Base-by-base conservation (phyloP, 2,329 filamentous ascomycete species). In the Neonectria ditissima region DNA sequence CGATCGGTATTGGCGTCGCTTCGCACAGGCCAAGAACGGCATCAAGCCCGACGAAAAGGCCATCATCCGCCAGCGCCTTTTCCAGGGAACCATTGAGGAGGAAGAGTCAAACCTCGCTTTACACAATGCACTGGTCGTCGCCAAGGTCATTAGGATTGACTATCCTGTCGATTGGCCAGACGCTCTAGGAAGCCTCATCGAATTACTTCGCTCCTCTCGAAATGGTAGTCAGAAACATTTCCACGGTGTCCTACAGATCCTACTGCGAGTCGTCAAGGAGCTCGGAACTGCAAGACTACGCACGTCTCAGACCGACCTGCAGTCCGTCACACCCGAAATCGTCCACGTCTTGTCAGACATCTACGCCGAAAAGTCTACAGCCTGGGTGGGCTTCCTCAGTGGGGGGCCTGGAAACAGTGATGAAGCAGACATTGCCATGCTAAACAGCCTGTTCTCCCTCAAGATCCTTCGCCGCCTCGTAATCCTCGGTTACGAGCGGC, bases 241-340 rank as follows among this genome's bases (percentile, higher is more conserved):
- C 3, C 84, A 88, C 24, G 89, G 94, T 51, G 86, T 89, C 8
- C 84, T 98, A 45, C 84, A 93, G 55, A 89, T 97, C 13, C 82
- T 97, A 11, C 83, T 98, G 14, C 91, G 95, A 51, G 89, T 97
- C 28, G 89, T 97, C 74, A 99, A 98, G 80, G 96, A 98, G 77
- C 83, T 98, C 6, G 90, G 92, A 1, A 94, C 92, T 0, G 94
- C 92, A 2, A 86, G 93, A 45, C 79, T 98, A 51, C 86, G 89
- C 59, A 88, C 87, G 67, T 94, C 91, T 0, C 89, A 94, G 73
- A 89, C 90, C 1, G 91, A 89, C 39, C 82, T 99, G 16, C 92
- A 97, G 70, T 88, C 89, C 1, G 86, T 92, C 30, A 89, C 94
- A 0, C 93, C 94, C 0, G 93, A 97, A 76, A 87, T 97, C 22